A percentile compares a stretch with the other conserved stretches of the same genome.
These are phyloP conservation scores for Rosa hybrid DNA, from an alignment of 331 rosid species.

Conservation along the genomic window DNA sequence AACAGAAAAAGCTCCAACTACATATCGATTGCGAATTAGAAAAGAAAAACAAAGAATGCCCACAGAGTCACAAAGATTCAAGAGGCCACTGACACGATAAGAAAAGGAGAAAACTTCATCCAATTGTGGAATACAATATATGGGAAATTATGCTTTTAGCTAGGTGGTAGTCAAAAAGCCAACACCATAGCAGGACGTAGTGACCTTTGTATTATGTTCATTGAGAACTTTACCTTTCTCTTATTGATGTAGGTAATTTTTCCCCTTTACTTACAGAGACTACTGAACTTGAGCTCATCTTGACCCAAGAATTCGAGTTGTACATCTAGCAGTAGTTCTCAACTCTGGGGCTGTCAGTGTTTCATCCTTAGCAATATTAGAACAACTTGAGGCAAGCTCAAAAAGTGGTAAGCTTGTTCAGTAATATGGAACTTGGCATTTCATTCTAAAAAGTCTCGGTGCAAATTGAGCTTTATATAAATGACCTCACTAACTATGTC, in stretches of 20 bases:
- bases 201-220: background rate
- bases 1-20: background rate
- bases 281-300: background rate
- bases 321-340: background rate
- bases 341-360: background rate
- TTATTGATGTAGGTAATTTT: background rate
- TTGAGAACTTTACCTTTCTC: background rate
- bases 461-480: background rate
- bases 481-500: background rate
- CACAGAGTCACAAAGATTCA: background rate
- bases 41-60: no score
- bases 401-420: background rate
- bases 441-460: background rate
- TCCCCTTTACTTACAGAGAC: background rate
- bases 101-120: background rate
- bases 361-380: background rate
- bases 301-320: background rate
- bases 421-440: background rate
- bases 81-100: background rate
- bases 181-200: background rate
- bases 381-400: background rate
- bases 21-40: background rate
- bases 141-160: background rate
- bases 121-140: background rate
- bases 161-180: background rate